These are phyloP conservation scores for Casuarina equisetifolia DNA, from an alignment of 306 rosid species.

Conservation along the genomic window DNA sequence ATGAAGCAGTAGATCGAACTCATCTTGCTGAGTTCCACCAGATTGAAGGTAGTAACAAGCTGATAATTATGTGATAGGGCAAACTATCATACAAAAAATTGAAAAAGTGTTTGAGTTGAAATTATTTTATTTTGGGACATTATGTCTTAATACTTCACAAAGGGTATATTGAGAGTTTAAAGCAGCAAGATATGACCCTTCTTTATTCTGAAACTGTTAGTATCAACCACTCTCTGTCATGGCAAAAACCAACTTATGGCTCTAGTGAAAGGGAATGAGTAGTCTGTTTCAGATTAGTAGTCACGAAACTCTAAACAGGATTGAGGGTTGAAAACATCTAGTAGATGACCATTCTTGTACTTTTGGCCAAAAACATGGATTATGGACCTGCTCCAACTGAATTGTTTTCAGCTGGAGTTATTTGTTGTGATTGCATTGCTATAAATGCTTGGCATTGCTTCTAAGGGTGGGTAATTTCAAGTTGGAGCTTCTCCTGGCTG, in stretches of 20 bases:
- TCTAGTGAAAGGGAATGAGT: not conserved
- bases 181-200: conserved; percentile 13
- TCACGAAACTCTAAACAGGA: not conserved
- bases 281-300: not conserved
- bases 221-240: not conserved
- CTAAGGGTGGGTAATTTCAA: not conserved
- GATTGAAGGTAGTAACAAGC: conserved; percentile 72
- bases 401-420: not conserved
- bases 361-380: not conserved
- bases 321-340: conserved; percentile 3
- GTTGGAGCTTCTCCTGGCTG: not conserved
- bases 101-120: not conserved
- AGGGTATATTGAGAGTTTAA: not conserved
- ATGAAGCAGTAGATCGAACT: conserved; percentile 97
- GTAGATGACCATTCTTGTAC: not conserved
- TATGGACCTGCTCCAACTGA: not conserved
- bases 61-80: conserved; percentile 9
- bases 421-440: not conserved
- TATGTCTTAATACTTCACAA: not conserved
- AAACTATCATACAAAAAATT: not conserved
- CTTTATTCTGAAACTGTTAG: conserved; percentile 5
- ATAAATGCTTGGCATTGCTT: not conserved
- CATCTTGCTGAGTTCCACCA: conserved; percentile 99
- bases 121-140: conserved; percentile 3
- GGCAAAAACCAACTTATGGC: not conserved